These are phyloP conservation scores for Plantago elongata DNA, from an alignment of 257 asterid species.

Conservation along the genomic window DNA sequence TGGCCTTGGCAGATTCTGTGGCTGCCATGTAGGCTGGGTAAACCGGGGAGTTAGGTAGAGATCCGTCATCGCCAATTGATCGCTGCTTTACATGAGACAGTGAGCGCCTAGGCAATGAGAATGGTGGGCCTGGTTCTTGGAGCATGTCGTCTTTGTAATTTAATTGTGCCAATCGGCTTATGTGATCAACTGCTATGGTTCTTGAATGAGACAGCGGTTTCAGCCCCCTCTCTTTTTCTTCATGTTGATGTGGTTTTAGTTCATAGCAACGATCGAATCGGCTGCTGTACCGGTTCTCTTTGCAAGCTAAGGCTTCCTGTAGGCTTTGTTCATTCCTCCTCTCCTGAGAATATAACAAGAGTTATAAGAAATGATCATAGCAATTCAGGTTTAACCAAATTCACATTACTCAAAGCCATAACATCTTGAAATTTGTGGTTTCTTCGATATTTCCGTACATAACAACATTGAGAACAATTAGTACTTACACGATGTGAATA, in stretches of 20 bases:
- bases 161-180: conserved; percentile 28
- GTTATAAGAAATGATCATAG: not conserved
- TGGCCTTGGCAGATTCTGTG: conserved; percentile 85
- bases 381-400: no score
- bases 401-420: not conserved
- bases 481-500: conserved; percentile 63
- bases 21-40: conserved; percentile 78
- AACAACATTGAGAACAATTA: conserved; percentile 9
- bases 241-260: conserved; percentile 23
- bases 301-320: conserved; percentile 34
- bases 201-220: conserved; percentile 29
- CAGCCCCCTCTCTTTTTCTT: conserved; percentile 29
- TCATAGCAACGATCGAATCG: conserved; percentile 34
- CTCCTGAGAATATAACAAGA: conserved; percentile 39
- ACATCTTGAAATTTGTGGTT: not conserved
- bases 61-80: conserved; percentile 48
- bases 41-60: conserved; percentile 53
- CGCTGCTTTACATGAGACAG: conserved; percentile 50
- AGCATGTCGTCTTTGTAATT: conserved; percentile 35
- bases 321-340: conserved; percentile 42
- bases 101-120: conserved; percentile 63
- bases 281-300: conserved; percentile 40
- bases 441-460: not conserved
- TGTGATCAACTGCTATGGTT: conserved; percentile 26
- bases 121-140: conserved; percentile 44